Conservation (phyloP, 257 asterid species). For the Fraxinus quadrangulata region DNA sequence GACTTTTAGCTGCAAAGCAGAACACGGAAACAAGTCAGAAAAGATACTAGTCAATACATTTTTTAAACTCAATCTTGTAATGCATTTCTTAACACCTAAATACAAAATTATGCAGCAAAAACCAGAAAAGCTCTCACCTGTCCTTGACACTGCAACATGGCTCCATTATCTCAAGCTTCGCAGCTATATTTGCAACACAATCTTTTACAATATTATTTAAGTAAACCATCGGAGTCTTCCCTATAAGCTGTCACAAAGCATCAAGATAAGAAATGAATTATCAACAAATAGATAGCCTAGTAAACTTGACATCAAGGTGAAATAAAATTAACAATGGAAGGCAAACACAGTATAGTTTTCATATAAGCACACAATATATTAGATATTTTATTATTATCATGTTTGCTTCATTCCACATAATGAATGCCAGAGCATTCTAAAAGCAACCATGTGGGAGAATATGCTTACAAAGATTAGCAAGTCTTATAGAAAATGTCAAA, state of each 20-base stretch:
- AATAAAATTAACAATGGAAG: neutral
- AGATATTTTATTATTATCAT: neutral
- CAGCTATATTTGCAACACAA: constrained; percentile 87
- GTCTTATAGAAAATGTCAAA: neutral
- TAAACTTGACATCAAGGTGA: neutral
- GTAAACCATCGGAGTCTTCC: constrained; percentile 98
- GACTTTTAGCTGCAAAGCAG: neutral
- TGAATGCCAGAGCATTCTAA: neutral
- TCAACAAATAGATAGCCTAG: neutral
- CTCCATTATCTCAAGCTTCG: constrained; percentile 97
- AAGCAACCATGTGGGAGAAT: neutral
- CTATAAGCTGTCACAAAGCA: constrained; percentile 68
- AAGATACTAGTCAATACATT: neutral
- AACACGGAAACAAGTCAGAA: neutral
- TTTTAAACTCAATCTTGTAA: neutral
- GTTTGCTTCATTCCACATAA: neutral
- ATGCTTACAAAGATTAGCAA: neutral
- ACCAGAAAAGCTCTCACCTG: constrained; percentile 52
- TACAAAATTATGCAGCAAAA: constrained; percentile 11
- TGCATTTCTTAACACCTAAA: constrained; percentile 10
- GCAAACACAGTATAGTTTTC: neutral
- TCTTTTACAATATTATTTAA: constrained; percentile 77
- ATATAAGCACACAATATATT: neutral
- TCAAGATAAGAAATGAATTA: constrained; percentile 12
- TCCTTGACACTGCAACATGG: constrained; percentile 99